Conservation (phyloP, 108 stramenopile genomes). For the Epithemia pelagica region DNA sequence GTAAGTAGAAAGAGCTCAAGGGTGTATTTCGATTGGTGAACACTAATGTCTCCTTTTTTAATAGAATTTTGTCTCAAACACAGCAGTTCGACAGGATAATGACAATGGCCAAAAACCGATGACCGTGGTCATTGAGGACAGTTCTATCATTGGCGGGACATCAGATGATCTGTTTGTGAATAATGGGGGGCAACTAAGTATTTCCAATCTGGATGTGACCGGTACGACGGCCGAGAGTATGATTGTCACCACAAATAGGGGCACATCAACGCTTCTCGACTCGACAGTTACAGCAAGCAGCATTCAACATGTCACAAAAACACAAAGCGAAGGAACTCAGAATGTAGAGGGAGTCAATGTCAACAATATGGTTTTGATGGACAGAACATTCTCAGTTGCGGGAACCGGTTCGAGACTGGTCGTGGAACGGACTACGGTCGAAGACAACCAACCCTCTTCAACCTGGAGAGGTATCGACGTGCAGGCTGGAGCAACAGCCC, state of each 20-base stretch:
- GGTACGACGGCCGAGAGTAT: not conserved
- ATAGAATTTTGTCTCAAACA: not conserved
- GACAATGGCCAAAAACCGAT: not conserved
- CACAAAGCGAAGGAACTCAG: not conserved
- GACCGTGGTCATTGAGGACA: not conserved
- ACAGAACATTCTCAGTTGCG: not conserved
- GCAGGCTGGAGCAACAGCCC: not conserved
- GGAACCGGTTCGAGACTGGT: not conserved
- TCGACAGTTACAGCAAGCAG: not conserved
- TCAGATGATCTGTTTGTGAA: not conserved
- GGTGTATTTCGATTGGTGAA: too few species aligned
- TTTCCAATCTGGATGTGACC: not conserved
- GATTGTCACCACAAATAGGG: not conserved
- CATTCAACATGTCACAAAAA: not conserved
- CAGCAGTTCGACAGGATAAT: not conserved
- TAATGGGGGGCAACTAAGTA: not conserved
- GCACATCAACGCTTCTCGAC: not conserved
- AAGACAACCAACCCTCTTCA: not conserved
- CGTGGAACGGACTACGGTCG: not conserved
- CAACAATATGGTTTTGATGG: not conserved
- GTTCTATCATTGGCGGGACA: not conserved
- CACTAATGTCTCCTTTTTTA: not conserved
- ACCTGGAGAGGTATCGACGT: not conserved
- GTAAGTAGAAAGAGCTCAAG: slow-evolving; percentile 1
- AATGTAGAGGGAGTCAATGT: not conserved